Evolutionary conservation across 2,329 filamentous ascomycete genomes (phyloP).

Genomic region (Fusarium sp.): DNA sequence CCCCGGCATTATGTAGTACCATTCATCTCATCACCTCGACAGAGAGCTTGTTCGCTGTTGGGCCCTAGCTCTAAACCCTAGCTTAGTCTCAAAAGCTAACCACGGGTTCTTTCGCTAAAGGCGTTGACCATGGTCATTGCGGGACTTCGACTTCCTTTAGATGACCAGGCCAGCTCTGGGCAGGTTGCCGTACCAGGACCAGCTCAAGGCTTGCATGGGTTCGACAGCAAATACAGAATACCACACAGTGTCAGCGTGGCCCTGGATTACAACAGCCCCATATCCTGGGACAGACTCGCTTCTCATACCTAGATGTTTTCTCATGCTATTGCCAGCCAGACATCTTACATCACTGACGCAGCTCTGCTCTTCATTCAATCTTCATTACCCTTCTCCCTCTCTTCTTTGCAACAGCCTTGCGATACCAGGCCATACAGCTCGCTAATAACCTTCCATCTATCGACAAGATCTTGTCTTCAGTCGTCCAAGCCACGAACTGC

Average conservation of each 20-base stretch:
- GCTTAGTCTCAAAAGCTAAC: slow-evolving; percentile 42
- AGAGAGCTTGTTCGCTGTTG: slow-evolving; percentile 37
- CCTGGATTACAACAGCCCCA: slow-evolving; percentile 40
- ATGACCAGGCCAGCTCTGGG: slow-evolving; percentile 42
- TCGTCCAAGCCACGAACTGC: slow-evolving; percentile 25
- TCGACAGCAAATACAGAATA: slow-evolving; percentile 46
- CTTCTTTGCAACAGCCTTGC: slow-evolving; percentile 30
- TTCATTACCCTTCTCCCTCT: slow-evolving; percentile 36
- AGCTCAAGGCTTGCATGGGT: slow-evolving; percentile 42
- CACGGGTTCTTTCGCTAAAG: slow-evolving; percentile 41
- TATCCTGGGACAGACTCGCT: slow-evolving; percentile 38
- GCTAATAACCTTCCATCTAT: slow-evolving; percentile 24
- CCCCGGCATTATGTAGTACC: slow-evolving; percentile 38
- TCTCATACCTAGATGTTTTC: slow-evolving; percentile 41
- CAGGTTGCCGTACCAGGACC: slow-evolving; percentile 36
- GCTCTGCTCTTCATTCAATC: slow-evolving; percentile 35
- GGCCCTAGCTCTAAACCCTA: slow-evolving; percentile 41
- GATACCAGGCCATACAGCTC: slow-evolving; percentile 33
- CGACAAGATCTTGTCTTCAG: slow-evolving; percentile 26
- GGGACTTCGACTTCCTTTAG: slow-evolving; percentile 36
- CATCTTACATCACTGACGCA: slow-evolving; percentile 46
- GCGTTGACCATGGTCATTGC: slow-evolving; percentile 38
- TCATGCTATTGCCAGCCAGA: slow-evolving; percentile 42
- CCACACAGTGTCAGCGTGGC: slow-evolving; percentile 44
- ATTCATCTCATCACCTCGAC: slow-evolving; percentile 40